Conservation (phyloP, 2,329 filamentous ascomycete species). For the Cytospora schulzeri region DNA sequence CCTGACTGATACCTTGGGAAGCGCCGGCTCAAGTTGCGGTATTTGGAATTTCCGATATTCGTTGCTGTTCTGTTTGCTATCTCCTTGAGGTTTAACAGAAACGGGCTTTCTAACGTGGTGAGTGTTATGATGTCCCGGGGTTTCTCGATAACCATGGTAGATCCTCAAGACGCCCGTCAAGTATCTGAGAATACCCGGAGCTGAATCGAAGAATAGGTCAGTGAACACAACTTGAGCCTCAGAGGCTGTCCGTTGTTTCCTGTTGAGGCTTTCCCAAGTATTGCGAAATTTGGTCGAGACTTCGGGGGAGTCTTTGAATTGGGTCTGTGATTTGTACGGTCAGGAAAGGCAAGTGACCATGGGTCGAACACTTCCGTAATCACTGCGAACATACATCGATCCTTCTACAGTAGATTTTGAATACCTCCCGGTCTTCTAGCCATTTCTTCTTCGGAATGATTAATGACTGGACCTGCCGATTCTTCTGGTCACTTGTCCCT, state of each 20-base stretch:
- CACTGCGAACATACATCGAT: neutral
- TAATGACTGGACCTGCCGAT: neutral
- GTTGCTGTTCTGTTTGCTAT: neutral
- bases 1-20: neutral
- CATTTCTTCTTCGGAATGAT: neutral
- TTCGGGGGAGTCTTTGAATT: neutral
- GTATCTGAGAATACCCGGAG: neutral
- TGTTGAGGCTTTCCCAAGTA: neutral
- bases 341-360: neutral
- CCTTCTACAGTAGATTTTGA: neutral
- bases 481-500: neutral
- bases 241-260: neutral
- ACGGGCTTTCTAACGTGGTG: neutral
- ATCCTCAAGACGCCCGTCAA: neutral
- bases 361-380: neutral
- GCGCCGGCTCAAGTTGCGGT: neutral
- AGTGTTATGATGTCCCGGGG: neutral
- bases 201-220: neutral
- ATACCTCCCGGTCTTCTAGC: neutral
- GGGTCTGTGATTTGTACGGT: neutral
- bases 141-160: neutral
- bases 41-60: neutral
- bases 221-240: neutral
- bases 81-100: neutral
- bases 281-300: neutral